These are phyloP conservation scores for Choiromyces venosus DNA, from an alignment of 495 filamentous ascomycete genomes.

Conservation along the genomic window DNA sequence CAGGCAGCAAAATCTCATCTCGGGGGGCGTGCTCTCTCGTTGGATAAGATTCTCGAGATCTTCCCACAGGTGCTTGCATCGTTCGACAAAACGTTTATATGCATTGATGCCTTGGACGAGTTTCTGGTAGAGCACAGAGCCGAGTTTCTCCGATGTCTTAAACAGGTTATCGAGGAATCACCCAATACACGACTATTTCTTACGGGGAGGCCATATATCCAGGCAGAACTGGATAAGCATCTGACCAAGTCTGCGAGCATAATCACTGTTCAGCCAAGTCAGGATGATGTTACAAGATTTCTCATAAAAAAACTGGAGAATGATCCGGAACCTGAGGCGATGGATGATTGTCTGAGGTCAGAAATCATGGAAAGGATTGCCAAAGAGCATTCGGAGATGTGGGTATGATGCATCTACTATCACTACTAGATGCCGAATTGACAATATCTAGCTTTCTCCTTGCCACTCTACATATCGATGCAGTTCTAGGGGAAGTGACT, in stretches of 20 bases:
- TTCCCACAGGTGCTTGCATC: too few species aligned
- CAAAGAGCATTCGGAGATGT: constrained; percentile 11
- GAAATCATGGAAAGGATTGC: constrained; percentile 9
- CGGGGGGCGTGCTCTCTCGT: too few species aligned
- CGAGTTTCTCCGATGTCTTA: constrained; percentile 2
- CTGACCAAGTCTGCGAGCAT: too few species aligned
- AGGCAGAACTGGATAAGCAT: not conserved
- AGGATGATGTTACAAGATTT: constrained; percentile 10
- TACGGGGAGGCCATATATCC: constrained; percentile 14
- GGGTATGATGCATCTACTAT: not conserved
- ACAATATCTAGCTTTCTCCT: not conserved
- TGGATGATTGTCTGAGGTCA: not conserved
- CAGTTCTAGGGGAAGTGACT: not conserved
- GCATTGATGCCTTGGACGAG: constrained; percentile 20
- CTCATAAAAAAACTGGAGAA: constrained; percentile 1
- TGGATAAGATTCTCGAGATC: too few species aligned
- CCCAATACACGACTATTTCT: constrained; percentile 12
- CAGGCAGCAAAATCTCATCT: too few species aligned
- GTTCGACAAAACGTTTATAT: constrained; percentile 10
- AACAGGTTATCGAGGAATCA: not conserved
- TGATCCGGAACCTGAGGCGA: constrained; percentile 3
- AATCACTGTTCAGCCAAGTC: too few species aligned
- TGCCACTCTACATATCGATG: not conserved
- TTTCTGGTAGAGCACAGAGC: constrained; percentile 9
- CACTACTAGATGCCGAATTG: too few species aligned